Evolutionary conservation across 306 rosid species (phyloP).

Genomic region (Dalbergia oliveri): DNA sequence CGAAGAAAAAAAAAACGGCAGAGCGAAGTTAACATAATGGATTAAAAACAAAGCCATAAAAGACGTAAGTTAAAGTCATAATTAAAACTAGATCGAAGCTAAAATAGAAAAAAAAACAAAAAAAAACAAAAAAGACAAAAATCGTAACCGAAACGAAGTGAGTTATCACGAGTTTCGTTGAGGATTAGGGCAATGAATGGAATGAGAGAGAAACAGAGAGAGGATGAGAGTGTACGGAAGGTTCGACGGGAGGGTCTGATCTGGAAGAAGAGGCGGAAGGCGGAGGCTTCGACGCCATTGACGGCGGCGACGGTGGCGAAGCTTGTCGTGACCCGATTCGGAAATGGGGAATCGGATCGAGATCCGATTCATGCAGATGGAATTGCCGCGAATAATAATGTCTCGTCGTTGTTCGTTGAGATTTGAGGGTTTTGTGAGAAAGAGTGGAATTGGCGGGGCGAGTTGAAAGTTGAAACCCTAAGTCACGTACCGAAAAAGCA

Average conservation of each 20-base stretch:
- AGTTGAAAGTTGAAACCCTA: conserved; percentile 75
- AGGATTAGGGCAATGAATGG: conserved; percentile 1
- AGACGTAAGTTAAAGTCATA: not conserved
- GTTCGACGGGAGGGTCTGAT: conserved; percentile 60
- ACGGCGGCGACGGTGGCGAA: conserved; percentile 52
- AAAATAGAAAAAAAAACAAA: not conserved
- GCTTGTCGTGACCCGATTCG: conserved; percentile 48
- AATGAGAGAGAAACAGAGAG: conserved; percentile 15
- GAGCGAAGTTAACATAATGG: not conserved
- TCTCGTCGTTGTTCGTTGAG: not conserved
- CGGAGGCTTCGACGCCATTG: conserved; percentile 85
- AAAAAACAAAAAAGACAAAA: not conserved
- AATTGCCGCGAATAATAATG: conserved; percentile 39
- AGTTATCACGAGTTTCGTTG: not conserved
- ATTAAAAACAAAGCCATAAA: conserved; percentile 9
- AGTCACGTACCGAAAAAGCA: conserved; percentile 42
- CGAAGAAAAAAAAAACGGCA: not conserved
- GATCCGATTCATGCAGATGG: conserved; percentile 70
- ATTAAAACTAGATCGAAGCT: conserved; percentile 35
- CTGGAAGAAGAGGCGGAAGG: conserved; percentile 61
- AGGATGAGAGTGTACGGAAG: conserved; percentile 53
- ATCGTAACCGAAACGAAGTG: conserved; percentile 2
- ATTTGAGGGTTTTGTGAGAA: conserved; percentile 2
- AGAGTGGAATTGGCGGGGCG: conserved; percentile 64
- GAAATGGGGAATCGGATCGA: conserved; percentile 59